Evolutionary conservation across 768 basidiomycete species (phyloP).

Genomic region (Leccinum uliginosum): DNA sequence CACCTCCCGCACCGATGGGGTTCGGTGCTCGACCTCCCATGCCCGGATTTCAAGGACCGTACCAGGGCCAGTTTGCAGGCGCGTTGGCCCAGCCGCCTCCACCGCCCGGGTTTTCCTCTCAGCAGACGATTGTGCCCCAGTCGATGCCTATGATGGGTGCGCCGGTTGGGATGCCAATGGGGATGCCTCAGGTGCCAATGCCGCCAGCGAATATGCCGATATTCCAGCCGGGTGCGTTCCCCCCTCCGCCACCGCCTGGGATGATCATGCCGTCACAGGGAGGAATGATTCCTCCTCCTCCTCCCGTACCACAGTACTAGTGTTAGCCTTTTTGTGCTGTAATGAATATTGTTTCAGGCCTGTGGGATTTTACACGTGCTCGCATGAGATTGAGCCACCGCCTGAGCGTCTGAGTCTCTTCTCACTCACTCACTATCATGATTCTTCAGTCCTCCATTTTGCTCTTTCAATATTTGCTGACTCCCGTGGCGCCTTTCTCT

Average conservation of each 20-base stretch:
- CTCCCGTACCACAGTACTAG: constrained; percentile 36
- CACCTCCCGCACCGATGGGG: constrained; percentile 69
- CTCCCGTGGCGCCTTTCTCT: constrained; percentile 61
- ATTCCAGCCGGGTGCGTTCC: constrained; percentile 41
- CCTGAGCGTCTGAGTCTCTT: not conserved
- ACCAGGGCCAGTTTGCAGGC: constrained; percentile 93
- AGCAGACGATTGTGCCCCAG: constrained; percentile 30
- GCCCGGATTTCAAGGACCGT: constrained; percentile 55
- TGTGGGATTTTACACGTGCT: not conserved
- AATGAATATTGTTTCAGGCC: no score
- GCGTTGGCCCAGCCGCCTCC: constrained; percentile 74
- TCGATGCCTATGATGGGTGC: constrained; percentile 30
- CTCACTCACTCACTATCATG: constrained; percentile 21
- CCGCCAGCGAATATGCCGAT: constrained; percentile 38
- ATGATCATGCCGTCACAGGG: constrained; percentile 39
- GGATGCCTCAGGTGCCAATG: constrained; percentile 30
- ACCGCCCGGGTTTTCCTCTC: constrained; percentile 31
- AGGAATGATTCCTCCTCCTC: constrained; percentile 42
- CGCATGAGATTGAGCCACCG: no score
- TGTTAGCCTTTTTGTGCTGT: not conserved
- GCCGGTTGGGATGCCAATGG: constrained; percentile 30
- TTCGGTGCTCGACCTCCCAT: constrained; percentile 30
- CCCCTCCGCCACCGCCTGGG: constrained; percentile 64
- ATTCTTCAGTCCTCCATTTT: constrained; percentile 40
- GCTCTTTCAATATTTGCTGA: constrained; percentile 49